These are phyloP conservation scores for Yarrowia porcina DNA, from an alignment of 805 yeast genomes.

Conservation along the genomic window DNA sequence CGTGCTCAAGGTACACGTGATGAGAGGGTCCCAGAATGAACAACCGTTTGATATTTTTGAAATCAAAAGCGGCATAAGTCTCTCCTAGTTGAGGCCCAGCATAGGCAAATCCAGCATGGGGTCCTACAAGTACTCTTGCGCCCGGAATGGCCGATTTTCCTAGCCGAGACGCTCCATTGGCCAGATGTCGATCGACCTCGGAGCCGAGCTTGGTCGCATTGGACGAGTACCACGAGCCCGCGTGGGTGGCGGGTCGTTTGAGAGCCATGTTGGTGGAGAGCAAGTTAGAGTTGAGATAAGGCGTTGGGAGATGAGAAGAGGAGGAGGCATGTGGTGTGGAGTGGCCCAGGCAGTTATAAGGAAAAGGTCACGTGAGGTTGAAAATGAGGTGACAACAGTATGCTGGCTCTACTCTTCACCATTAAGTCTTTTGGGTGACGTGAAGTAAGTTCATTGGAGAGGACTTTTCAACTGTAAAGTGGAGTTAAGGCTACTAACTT, in stretches of 20 bases:
- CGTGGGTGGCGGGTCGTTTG: constrained; percentile 70
- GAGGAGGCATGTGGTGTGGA: too few relatives aligned
- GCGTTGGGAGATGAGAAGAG: neutral
- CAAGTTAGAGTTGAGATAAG: constrained; percentile 17
- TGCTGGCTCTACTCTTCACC: too few relatives aligned
- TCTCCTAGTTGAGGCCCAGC: constrained; percentile 76
- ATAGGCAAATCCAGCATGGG: constrained; percentile 89
- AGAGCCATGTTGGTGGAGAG: constrained; percentile 26
- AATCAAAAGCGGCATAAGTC: constrained; percentile 70
- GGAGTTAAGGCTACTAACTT: too few relatives aligned
- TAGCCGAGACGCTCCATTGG: constrained; percentile 32
- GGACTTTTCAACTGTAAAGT: too few relatives aligned
- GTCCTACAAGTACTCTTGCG: constrained; percentile 58
- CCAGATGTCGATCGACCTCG: constrained; percentile 52
- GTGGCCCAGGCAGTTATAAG: too few relatives aligned
- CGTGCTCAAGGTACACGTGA: constrained; percentile 71
- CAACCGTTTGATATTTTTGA: constrained; percentile 54
- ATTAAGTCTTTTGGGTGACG: too few relatives aligned
- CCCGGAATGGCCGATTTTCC: constrained; percentile 36
- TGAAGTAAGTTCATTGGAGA: too few relatives aligned
- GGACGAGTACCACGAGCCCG: constrained; percentile 84
- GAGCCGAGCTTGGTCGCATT: constrained; percentile 43
- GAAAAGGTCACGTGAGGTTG: too few relatives aligned
- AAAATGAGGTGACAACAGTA: too few relatives aligned
- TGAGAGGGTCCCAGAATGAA: constrained; percentile 92